These are phyloP conservation scores for Coemansia sp. DNA, from an alignment of 192 early-diverging fungal species.

Conservation along the genomic window DNA sequence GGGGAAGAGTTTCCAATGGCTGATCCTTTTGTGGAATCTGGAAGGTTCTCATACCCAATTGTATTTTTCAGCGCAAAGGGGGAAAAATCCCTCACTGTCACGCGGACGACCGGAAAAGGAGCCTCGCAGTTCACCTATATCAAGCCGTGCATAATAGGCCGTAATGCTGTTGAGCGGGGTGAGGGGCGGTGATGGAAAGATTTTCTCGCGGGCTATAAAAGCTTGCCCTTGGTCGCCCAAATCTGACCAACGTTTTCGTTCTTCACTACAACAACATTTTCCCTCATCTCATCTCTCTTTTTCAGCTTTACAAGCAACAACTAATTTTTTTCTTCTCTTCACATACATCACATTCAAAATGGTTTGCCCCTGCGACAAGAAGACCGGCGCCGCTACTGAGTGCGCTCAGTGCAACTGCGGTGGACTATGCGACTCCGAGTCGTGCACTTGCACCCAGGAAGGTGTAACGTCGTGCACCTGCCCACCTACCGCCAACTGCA, in stretches of 20 bases:
- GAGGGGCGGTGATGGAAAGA: background rate
- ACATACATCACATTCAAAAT: constrained; percentile 14
- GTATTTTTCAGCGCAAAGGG: background rate
- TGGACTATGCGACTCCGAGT: constrained; percentile 24
- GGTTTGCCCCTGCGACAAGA: constrained; percentile 25
- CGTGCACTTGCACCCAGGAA: constrained; percentile 41
- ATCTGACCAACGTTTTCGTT: background rate
- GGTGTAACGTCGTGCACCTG: constrained; percentile 34
- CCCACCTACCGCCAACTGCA: constrained; percentile 23
- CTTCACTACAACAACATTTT: background rate
- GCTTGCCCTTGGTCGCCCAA: background rate
- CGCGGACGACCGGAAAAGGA: background rate
- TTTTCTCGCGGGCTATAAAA: constrained; percentile 4
- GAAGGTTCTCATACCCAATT: background rate
- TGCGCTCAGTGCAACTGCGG: constrained; percentile 30
- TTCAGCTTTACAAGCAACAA: background rate
- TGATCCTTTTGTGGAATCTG: background rate
- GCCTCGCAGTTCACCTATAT: background rate
- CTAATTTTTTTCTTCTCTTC: background rate
- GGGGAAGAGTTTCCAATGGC: constrained; percentile 1
- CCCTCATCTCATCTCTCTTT: background rate
- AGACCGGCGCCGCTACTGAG: constrained; percentile 7
- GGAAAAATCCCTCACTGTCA: constrained; percentile 5
- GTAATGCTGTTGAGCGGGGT: background rate
- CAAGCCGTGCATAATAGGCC: constrained; percentile 2